phyloP scores from a whole-genome alignment of 768 basidiomycete genomes.

The Phanerodontia chrysosporium region DNA sequence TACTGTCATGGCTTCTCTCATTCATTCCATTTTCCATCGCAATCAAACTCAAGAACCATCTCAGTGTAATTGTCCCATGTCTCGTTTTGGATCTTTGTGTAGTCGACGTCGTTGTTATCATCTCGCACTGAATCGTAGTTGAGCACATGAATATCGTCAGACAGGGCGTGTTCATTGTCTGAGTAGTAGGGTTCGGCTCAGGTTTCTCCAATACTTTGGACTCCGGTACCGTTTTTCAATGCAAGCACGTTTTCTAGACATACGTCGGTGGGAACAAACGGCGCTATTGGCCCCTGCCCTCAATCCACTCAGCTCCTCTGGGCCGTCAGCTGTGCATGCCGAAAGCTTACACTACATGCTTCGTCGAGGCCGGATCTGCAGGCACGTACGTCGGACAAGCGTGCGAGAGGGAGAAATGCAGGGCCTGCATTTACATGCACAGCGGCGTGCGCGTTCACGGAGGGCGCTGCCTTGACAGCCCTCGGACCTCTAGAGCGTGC shows the following conservation, averaged over 20 bases:
- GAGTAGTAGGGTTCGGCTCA: not conserved
- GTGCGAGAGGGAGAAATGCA: not conserved
- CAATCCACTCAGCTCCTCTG: not conserved
- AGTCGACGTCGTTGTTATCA: slow-evolving; percentile 8
- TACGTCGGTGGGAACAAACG: not conserved
- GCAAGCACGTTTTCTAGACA: not conserved
- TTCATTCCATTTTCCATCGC: not conserved
- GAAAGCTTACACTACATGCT: not conserved
- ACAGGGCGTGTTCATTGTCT: not conserved
- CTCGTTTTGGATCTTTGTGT: slow-evolving; percentile 3
- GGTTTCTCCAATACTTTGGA: not conserved
- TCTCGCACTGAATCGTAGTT: not conserved
- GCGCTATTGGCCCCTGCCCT: not conserved
- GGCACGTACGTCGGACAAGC: not conserved
- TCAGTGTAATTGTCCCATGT: slow-evolving; percentile 4
- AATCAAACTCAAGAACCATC: slow-evolving; percentile 4
- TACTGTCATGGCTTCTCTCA: not conserved
- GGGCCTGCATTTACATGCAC: not conserved
- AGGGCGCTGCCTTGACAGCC: not conserved
- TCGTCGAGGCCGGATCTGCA: not conserved
- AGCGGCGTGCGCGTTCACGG: not conserved
- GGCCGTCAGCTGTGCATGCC: not conserved
- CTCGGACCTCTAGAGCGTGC: not conserved
- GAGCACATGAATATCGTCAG: not conserved
- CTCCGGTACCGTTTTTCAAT: not conserved